phyloP scores from a whole-genome alignment of 1,284 basidiomycete species.

The Clitocybe nebularis region DNA sequence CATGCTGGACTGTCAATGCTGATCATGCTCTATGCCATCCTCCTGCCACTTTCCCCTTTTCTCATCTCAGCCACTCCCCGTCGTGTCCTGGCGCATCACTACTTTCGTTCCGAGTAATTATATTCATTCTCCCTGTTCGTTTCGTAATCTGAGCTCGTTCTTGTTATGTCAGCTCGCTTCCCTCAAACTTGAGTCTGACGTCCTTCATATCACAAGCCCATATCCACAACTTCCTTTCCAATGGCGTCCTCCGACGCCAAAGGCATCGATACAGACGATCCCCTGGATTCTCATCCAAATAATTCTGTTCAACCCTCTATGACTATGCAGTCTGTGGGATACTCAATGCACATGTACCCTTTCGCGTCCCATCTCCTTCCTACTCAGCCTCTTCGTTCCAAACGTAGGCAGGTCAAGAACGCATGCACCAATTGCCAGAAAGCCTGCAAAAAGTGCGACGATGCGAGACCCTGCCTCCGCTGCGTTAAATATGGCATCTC shows the following conservation, averaged over 20 bases:
- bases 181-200: constrained; percentile 1
- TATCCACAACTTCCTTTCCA: constrained; percentile 14
- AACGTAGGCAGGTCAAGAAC: constrained; percentile 87
- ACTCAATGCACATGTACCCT: constrained; percentile 66
- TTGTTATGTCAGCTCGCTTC: constrained; percentile 19
- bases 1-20: constrained; percentile 8
- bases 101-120: constrained; percentile 6
- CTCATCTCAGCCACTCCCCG: constrained; percentile 5
- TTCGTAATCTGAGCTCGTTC: constrained; percentile 12
- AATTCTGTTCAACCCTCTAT: constrained; percentile 42
- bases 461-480: constrained; percentile 79
- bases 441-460: constrained; percentile 89
- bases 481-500: constrained; percentile 82
- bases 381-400: constrained; percentile 49
- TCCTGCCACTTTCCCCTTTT: constrained; percentile 8
- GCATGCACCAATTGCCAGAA: constrained; percentile 88
- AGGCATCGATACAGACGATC: constrained; percentile 35
- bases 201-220: constrained; percentile 5
- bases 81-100: constrained; percentile 7
- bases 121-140: constrained; percentile 13
- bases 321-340: constrained; percentile 52
- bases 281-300: constrained; percentile 29
- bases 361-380: constrained; percentile 48
- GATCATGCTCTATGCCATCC: constrained; percentile 6
- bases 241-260: constrained; percentile 32